Evolutionary conservation across 441 rosid species (phyloP).

Genomic region (Manihot esculenta): DNA sequence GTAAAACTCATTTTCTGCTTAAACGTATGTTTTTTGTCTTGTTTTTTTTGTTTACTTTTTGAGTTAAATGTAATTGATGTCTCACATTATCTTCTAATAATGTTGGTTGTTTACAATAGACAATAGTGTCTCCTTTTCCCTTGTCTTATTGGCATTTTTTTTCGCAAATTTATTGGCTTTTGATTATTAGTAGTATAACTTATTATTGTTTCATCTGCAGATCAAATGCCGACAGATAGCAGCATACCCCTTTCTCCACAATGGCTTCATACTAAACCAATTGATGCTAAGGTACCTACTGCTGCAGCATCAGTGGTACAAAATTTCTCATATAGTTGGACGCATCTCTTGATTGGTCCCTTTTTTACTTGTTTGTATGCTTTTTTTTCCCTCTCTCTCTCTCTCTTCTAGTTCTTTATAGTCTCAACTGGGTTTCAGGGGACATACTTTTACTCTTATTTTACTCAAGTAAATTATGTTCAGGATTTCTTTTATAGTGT

Average conservation of each 20-base stretch:
- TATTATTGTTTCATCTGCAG: constrained; percentile 34
- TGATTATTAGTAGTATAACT: background rate
- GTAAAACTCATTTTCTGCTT: constrained; percentile 23
- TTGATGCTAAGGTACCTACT: constrained; percentile 15
- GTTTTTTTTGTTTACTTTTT: background rate
- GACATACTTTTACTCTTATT: background rate
- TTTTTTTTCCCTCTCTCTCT: too few relatives aligned
- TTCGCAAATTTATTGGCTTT: background rate
- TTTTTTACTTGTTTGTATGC: background rate
- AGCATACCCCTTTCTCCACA: constrained; percentile 88
- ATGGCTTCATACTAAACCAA: constrained; percentile 79
- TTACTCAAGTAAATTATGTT: too few relatives aligned
- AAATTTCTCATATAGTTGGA: background rate
- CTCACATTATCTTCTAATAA: too few relatives aligned
- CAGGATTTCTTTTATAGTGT: too few relatives aligned
- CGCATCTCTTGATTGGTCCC: background rate
- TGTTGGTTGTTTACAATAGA: too few relatives aligned
- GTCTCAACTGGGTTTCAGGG: background rate
- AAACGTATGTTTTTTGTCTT: too few relatives aligned
- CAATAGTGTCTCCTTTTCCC: background rate
- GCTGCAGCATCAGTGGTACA: constrained; percentile 19
- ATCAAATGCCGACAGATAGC: constrained; percentile 59
- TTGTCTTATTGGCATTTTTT: background rate
- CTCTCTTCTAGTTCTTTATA: background rate
- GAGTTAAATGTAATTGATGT: background rate